Base-by-base conservation (phyloP, 257 asterid genomes). In the Penstemon newberryi region DNA sequence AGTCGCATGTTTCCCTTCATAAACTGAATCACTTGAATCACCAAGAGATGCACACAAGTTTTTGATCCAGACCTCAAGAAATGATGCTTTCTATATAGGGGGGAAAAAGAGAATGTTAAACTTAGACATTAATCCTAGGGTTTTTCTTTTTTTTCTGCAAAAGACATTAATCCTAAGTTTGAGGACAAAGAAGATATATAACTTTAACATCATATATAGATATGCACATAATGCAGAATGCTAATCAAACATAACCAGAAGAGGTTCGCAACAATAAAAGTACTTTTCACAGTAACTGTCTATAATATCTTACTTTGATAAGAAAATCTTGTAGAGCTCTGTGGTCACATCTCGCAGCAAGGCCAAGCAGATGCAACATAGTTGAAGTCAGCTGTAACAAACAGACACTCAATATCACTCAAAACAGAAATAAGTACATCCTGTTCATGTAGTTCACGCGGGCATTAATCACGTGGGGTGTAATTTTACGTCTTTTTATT, bases 381-480 rank as follows among this genome's bases (percentile, higher is more conserved):
- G 97, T 92, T 57, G 96, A 85, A 65, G 98, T 90, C 79, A 92
- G 67, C 98, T 92, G 96, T 69, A 77, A 73, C 64, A 70, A 71
- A 43, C 41, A 42, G 43, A 60, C 4, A 6, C 43, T 54, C 76
- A 62, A 47, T n/a, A 69, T 12, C 49, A 62, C 60, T 42, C 33
- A 42, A 46, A 54, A 56, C 41, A 64, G 44, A 46, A 63, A 66
- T 36, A 50, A n/a, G 54, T 58, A 41, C 7, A 41, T 7, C 7
- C 15, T 15, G 18, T 15, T 15, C 18, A 15, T 15, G 18, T 15
- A 15, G 18, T 15, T 25, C 33, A 25, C 33, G 33, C 1, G 33
- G 33, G 33, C 33, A 25, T 25, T 25, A 25, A 25, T 25, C 33
- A 25, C 33, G 1, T 25, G 33, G 33, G 2, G 2, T 25, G 33